Evolutionary conservation across 1,139 yeast species (phyloP).

Genomic region (Pichia sp.): DNA sequence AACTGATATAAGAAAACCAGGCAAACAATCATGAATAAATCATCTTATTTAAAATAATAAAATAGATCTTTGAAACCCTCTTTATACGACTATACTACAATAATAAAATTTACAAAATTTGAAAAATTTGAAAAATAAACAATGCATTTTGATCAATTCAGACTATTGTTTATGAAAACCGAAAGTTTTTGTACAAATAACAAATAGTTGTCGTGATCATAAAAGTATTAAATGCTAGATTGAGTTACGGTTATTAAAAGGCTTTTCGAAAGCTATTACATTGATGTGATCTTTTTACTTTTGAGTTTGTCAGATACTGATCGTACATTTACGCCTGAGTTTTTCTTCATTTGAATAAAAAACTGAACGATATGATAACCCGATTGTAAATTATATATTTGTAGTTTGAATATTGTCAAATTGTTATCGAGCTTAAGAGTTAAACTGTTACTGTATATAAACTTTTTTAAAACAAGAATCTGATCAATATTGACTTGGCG

Average conservation of each 20-base stretch:
- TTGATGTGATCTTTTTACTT: background rate
- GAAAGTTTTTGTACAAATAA: background rate
- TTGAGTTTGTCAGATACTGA: conserved; percentile 17
- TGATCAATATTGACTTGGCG: background rate
- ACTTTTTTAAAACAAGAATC: background rate
- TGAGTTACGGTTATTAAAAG: background rate
- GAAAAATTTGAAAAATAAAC: background rate
- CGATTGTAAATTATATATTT: no score
- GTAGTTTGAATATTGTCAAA: no score
- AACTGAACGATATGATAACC: no score
- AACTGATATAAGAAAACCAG: conserved; percentile 28
- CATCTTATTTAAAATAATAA: no score
- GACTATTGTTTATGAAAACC: background rate
- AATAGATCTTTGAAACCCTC: background rate
- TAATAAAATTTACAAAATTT: background rate
- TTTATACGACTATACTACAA: background rate
- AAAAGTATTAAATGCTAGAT: background rate
- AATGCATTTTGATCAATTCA: background rate
- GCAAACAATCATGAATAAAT: conserved; percentile 10
- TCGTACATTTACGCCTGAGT: conserved; percentile 8
- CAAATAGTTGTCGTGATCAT: background rate
- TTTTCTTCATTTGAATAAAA: no score
- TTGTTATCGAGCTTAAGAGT: no score
- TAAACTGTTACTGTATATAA: no score
- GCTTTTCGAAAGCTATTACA: background rate